Percentiles rank a stretch among this genome's conserved stretches.
Evolutionary conservation across 2,329 filamentous ascomycete species (phyloP).

Genomic region (Trichoderma oligosporum): DNA sequence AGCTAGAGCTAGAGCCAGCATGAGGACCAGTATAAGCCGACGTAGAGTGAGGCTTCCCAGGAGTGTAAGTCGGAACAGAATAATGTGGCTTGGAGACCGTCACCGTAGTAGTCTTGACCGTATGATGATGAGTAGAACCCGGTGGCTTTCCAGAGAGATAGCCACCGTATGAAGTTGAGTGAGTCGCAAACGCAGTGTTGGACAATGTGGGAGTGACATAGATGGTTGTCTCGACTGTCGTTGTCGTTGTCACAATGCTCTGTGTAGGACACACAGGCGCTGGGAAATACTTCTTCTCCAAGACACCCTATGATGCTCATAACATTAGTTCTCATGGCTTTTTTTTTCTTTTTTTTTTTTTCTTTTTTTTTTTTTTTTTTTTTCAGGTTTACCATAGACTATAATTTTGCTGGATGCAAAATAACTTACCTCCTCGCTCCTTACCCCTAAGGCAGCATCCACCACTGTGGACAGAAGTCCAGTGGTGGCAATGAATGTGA

Average conservation of each 20-base stretch:
- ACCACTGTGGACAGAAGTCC: constrained; percentile 28
- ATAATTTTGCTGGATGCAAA: too few relatives aligned
- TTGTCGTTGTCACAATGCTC: constrained; percentile 23
- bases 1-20: neutral
- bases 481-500: constrained; percentile 26
- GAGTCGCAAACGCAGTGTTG: too few relatives aligned
- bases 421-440: constrained; percentile 20
- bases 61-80: neutral
- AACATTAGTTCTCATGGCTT: too few relatives aligned
- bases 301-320: neutral
- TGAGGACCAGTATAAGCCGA: neutral
- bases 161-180: too few relatives aligned
- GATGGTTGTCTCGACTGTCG: constrained; percentile 33
- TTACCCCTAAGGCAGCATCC: constrained; percentile 28
- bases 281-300: neutral
- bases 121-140: neutral
- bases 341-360: too few relatives aligned
- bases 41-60: neutral
- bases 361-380: too few relatives aligned
- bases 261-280: neutral
- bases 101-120: neutral
- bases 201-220: constrained; percentile 29
- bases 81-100: neutral
- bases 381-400: too few relatives aligned
- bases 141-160: neutral